Base-by-base conservation (phyloP, 352 stramenopile species). In the Globisporangium sylvaticum region DNA sequence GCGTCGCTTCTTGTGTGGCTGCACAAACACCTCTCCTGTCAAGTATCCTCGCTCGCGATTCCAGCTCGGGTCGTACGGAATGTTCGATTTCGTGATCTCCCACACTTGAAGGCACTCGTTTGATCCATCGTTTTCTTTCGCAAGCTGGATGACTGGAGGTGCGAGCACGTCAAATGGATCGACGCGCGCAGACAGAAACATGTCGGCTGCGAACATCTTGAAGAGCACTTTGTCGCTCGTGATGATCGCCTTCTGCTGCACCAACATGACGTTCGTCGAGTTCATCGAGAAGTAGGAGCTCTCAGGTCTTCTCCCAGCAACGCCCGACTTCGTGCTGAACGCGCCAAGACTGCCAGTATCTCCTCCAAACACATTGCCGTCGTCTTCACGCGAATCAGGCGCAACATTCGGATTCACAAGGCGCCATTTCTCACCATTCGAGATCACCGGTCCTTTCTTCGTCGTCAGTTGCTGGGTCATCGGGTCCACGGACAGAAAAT, bases 51-150 rank as follows among this genome's bases (percentile, higher is more conserved):
- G 84, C 32, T 91, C 79, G 15, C 88, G 82, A 67, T 96, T 96
- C 88, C 88, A 96, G 32, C 79, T 75, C 34, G 88, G 88, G 64
- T 96, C 87, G 52, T 90, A 95, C 3, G 88, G 88, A 37, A 96
- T 75, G 54, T 93, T 96, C 20, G 84, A 84, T 58, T 96, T 94
- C n/a, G 88, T 94, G 27, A 95, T 68, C 53, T 91, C 87, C 88
- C 88, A 96, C 7, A 88, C 67, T 62, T 96, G 87, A 50, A 87
- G 46, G 1, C 73, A 75, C 44, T 88, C 76, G 39, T 85, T 74
- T 4, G 76, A 75, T 4, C 65, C 75, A 34, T 89, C 83, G 34
- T 82, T 81, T 56, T 84, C 71, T 27, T 79, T 77, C 60, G 74
- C 79, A 0, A 93, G 69, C 8, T 80, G 61, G 1, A 91, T 75